Evolutionary conservation across 2,329 filamentous ascomycete species (phyloP), one percentile per base, ranked within the genome.

Genomic region (Talaromyces sp.): DNA sequence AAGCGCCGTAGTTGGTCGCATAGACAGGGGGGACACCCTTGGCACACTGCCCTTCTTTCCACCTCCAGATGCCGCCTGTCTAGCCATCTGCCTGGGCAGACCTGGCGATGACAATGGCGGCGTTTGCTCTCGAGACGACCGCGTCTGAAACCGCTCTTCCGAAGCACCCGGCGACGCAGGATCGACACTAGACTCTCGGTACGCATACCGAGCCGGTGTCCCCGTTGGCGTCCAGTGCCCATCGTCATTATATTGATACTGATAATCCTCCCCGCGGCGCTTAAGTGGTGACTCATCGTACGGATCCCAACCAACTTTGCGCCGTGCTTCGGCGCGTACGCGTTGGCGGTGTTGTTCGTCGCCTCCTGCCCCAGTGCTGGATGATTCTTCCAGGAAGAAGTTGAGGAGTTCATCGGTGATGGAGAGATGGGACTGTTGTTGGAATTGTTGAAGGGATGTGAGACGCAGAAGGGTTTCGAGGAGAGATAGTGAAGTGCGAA

Each of bases 401-500:
- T 90, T 92, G 47, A 97, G 82, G 1, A 97, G 87, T 71, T 97
- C 91, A 74, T 97, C 93, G 1, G 91, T 91, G 67, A 96, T 95
- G 6, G 92, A 87, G n/a, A 97, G 85, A 72, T 97, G 93, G 0
- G 91, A 93, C 47, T 88, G 86, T 81, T 97, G 93, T 74, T 96
- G 91, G 76, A 95, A 96, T 80, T 97, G 92, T 74, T 97, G 93
- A 15, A 97, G 85, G 25, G 92, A 92, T 4, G 91, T 89, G 56
- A 97, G 85, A 49, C 94, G 91, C 56, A 97, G 86, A 36, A 97
- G 83, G 82, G 94, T 95, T 77, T 97, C 93, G 63, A 97, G 86
- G 8, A 97, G 85, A 1, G 93, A 97, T 5, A 92, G 82, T 0
- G 87, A 90, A 0, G 88, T 89, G 63, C 85, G 86, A 70, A 91